Base-by-base conservation (phyloP, 169 alveolate genomes). In the Eimeria necatrix region DNA sequence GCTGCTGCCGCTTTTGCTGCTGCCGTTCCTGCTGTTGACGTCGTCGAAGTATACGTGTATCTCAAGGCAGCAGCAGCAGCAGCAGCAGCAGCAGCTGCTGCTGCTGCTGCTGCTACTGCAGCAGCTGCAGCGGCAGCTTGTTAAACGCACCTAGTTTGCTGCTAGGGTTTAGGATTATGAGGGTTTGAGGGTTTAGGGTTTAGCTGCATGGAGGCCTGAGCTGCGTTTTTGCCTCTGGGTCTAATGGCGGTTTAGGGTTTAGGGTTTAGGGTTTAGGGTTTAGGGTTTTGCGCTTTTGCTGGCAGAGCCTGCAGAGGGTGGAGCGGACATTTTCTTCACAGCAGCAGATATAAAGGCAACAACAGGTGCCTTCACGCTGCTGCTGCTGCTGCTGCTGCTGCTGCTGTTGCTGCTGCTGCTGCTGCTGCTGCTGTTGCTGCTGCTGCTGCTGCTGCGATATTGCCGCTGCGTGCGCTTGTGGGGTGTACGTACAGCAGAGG, bases 401-500 rank as follows among this genome's bases (percentile, higher is more conserved):
- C 73, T 60, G 73, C n/a, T 60, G 73, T 24, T 60, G 73, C 73
- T 60, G 73, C 20, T 60, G 6, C n/a, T 60, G 22, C 20, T 60
- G 20, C 20, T 60, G 73, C 73, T 60, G 73, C 22, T 60, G 22
- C n/a, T 60, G 73, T 24, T 60, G 73, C 73, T 60, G 73, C 73
- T 60, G 73, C n/a, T 60, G 73, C 73, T 60, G 73, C 73, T 60
- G 73, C 73, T 60, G 73, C 4, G 73, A 60, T 71, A 48, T 12
- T 71, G 81, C 81, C 22, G 81, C 81, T 32, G 51, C 81, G 14
- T 14, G 49, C 14, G 49, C 41, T 71, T 14, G 52, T 71, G 51
- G 48, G 73, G 73, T 60, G 73, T 60, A 60, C n/a, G 73, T 60
- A 60, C 73, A 60, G 73, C 73, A 60, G 73, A 20, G n/a, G 73